Base-by-base conservation (phyloP, 805 yeast species). In the Ogataea ganodermae region DNA sequence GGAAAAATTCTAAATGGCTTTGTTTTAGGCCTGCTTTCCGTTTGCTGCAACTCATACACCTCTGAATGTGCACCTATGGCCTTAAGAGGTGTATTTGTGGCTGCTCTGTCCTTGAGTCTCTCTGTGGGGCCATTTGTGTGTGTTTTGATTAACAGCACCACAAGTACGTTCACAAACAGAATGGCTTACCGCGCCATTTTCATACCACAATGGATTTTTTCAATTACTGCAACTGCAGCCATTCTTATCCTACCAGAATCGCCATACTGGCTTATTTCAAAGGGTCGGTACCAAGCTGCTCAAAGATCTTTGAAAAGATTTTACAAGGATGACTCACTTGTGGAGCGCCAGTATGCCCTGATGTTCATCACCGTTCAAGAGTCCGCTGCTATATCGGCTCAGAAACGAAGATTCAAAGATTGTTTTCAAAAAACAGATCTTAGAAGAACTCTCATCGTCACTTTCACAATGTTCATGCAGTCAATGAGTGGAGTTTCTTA, bases 51-150 rank as follows among this genome's bases (percentile, higher is more conserved):
- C 1, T 57, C 75, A 2, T 75, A 74, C 52, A 69, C 73, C 12
- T 65, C 76, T n/a, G 79, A 75, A 49, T 68, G 79, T 28, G 71
- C 80, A 49, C 84, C 84, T 0, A 56, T 76, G 13, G 72, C 72
- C 7, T 66, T 80, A 47, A 62, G 47, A 38, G 56, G 67, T 5
- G 66, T 76, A 14, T 67, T 63, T 40, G 62, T 68, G 32, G 24
- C 8, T 22, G 24, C 24, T 22, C 24, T 22, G 6, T 74, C 74
- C 31, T 70, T 72, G 35, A 67, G 74, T 46, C 61, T 74, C 61
- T 27, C 35, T 33, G 28, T 50, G 22, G 54, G 54, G 24, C 54
- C 51, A 9, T 47, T 48, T 16, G 27, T 44, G 3, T 47, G 51
- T 43, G 42, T 30, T 28, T 28, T 39, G 13, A 48, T 50, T 21